A percentile compares a stretch with the other conserved stretches of the same genome.
Conservation (phyloP, 2,329 filamentous ascomycete species). For the Fusarium sp. region DNA sequence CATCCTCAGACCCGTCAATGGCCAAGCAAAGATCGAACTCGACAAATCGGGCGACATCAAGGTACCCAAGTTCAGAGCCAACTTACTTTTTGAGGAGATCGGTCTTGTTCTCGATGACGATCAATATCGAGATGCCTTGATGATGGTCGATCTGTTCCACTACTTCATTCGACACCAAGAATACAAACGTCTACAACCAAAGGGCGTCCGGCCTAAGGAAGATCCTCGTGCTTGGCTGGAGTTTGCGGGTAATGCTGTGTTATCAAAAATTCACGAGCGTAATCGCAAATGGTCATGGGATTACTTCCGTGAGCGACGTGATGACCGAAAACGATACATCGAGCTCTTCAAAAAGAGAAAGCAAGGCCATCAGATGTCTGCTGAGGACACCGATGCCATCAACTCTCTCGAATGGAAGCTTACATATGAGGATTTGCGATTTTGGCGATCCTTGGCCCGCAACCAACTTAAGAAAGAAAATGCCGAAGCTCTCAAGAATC, state of each 20-base stretch:
- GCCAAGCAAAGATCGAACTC: conserved; percentile 92
- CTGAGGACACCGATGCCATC: conserved; percentile 79
- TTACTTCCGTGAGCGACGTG: conserved; percentile 91
- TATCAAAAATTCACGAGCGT: conserved; percentile 93
- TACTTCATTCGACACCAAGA: conserved; percentile 98
- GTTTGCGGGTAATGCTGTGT: conserved; percentile 90
- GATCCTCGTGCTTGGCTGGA: conserved; percentile 92
- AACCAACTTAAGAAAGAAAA: conserved; percentile 97
- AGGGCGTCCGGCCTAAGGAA: conserved; percentile 83
- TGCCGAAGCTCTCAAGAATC: conserved; percentile 83
- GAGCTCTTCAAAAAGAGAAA: conserved; percentile 96
- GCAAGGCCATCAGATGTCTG: conserved; percentile 76
- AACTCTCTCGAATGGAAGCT: conserved; percentile 87
- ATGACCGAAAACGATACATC: conserved; percentile 90
- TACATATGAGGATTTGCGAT: conserved; percentile 93
- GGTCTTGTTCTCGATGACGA: conserved; percentile 97
- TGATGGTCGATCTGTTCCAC: conserved; percentile 98
- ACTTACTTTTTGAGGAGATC: conserved; percentile 94
- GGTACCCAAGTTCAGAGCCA: conserved; percentile 88
- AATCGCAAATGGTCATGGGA: conserved; percentile 97
- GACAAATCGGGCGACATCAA: conserved; percentile 89
- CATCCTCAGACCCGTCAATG: conserved; percentile 95
- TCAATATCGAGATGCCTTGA: conserved; percentile 95
- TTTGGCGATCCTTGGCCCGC: conserved; percentile 94
- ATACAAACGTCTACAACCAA: conserved; percentile 92